phyloP scores from a whole-genome alignment of 2,329 filamentous ascomycete species.

The Aureobasidium vineae region DNA sequence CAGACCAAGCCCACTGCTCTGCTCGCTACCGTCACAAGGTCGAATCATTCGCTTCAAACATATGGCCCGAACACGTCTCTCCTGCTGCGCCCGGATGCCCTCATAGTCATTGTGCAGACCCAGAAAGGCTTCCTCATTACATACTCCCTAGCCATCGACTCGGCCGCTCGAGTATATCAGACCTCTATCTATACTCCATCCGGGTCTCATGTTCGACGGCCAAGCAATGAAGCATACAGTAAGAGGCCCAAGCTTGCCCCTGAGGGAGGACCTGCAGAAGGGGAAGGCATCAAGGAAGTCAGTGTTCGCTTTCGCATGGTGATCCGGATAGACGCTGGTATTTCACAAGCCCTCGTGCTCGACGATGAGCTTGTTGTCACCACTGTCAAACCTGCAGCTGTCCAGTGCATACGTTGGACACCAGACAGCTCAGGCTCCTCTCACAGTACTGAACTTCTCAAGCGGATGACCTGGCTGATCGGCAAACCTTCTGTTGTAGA shows the following conservation, averaged over 20 bases:
- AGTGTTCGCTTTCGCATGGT: constrained; percentile 95
- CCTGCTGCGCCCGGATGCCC: constrained; percentile 83
- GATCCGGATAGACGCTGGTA: constrained; percentile 95
- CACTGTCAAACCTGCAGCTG: constrained; percentile 85
- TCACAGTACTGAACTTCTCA: constrained; percentile 86
- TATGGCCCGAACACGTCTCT: constrained; percentile 86
- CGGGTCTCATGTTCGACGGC: constrained; percentile 48
- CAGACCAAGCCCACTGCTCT: constrained; percentile 92
- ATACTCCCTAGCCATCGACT: constrained; percentile 84
- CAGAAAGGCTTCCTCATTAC: constrained; percentile 85
- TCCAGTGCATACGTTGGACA: constrained; percentile 95
- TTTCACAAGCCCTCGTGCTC: constrained; percentile 79
- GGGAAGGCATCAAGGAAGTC: constrained; percentile 76
- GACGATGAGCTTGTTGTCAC: constrained; percentile 93
- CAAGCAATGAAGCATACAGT: constrained; percentile 46
- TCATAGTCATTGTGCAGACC: constrained; percentile 89
- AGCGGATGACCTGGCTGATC: constrained; percentile 79
- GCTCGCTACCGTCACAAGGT: constrained; percentile 80
- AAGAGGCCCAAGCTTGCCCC: constrained; percentile 31
- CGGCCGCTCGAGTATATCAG: constrained; percentile 79
- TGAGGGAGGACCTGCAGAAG: constrained; percentile 71
- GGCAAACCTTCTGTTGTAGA: constrained; percentile 74
- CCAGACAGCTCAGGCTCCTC: constrained; percentile 78
- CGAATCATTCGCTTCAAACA: constrained; percentile 70
- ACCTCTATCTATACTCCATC: constrained; percentile 66